These are phyloP conservation scores for Colletotrichum sublineola DNA, from an alignment of 2,329 filamentous ascomycete genomes.

Conservation along the genomic window DNA sequence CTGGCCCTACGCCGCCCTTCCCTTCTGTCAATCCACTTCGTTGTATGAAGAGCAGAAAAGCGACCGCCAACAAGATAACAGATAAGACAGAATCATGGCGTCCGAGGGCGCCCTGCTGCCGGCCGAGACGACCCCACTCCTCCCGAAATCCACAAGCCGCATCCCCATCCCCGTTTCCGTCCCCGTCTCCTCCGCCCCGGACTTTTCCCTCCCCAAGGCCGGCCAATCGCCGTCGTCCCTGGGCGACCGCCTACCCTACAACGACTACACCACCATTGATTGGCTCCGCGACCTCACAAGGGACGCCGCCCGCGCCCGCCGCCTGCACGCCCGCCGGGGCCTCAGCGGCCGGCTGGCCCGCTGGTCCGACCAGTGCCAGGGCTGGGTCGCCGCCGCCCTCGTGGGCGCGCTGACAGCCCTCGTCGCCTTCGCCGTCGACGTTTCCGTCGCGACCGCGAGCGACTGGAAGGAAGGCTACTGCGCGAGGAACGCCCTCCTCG, in stretches of 20 bases:
- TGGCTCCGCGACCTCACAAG: conserved; percentile 73
- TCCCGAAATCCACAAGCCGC: conserved; percentile 7
- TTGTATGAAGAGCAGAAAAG: not conserved
- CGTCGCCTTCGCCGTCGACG: conserved; percentile 68
- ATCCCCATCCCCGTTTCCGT: not conserved
- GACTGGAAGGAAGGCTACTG: conserved; percentile 72
- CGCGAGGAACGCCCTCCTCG: conserved; percentile 57
- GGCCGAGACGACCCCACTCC: conserved; percentile 20
- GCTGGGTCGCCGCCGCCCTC: conserved; percentile 67
- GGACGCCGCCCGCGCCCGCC: conserved; percentile 58
- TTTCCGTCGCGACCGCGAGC: conserved; percentile 65
- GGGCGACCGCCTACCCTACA: conserved; percentile 70
- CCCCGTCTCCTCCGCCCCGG: no score
- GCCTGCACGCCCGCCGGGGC: conserved; percentile 45
- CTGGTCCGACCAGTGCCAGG: conserved; percentile 63
- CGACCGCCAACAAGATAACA: not conserved
- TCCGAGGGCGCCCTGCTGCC: conserved; percentile 1
- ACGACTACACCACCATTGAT: conserved; percentile 73
- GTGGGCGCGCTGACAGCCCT: conserved; percentile 68
- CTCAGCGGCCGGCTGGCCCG: conserved; percentile 51
- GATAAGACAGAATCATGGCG: not conserved
- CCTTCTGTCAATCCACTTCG: no score
- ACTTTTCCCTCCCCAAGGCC: conserved; percentile 20
- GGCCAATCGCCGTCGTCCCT: conserved; percentile 44
- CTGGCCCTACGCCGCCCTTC: not conserved